Evolutionary conservation across 495 filamentous ascomycete species (phyloP), one percentile per base, ranked within the genome.

Genomic region (Aspergillus saccharolyticus): DNA sequence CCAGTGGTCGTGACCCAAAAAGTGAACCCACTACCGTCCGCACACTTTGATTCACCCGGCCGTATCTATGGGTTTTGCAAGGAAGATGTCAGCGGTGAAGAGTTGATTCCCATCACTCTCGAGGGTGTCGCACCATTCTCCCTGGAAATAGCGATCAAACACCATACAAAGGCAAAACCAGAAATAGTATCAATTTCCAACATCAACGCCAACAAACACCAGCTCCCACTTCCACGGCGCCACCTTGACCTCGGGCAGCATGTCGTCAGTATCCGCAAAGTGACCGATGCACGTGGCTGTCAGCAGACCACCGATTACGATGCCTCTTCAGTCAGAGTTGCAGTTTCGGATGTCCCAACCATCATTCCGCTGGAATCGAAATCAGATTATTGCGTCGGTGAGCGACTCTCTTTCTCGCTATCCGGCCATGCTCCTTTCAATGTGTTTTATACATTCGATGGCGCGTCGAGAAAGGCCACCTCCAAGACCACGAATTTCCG

Each of bases 21-120:
- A 20, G 91, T 98, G 22, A 86, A 95, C 67, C 74, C 87, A 17
- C 85, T 87, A 28, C 94, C 94, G 0, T 83, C 83, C 10, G 93
- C 90, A 19, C 74, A 77, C 14, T 97, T 98, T 63, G 80, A 80
- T 53, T 88, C 89, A 58, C 90, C 91, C 2, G 93, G 90, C n/a
- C 92, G 91, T 68, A 90, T 91, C 4, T 96, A 96, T 75, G 94
- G 89, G 58, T 96, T 90, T 71, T 98, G 94, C 75, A 86, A 90
- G 62, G 85, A 88, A 42, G 90, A 95, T 56, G 78, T 85, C n/a
- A 80, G 78, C 44, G 85, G 84, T 43, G 88, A 91, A 52, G 91
- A 97, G 66, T 80, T 85, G 10, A 91, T 98, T 54, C 91, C 94
- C 0, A 85, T 98, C 44, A 85, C 80, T 0, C 76, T 98, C 17